Conservation (phyloP, 108 stramenopile genomes). For the Nitzschia sp. region DNA sequence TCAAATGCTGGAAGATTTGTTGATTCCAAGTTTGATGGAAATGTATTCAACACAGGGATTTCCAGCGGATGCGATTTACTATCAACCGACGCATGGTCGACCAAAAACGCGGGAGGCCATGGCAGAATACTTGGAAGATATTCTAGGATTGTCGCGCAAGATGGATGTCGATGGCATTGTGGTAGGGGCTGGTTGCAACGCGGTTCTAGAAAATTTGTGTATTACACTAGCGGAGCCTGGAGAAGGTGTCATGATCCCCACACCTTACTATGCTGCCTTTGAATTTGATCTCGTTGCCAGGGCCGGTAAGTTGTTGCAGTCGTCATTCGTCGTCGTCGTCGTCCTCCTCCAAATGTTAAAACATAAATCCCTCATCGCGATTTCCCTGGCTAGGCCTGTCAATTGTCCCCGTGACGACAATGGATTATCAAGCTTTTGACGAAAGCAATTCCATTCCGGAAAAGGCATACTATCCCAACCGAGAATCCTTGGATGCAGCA, state of each 20-base stretch:
- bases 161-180: conserved; percentile 71
- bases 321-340: not conserved
- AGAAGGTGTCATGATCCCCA: conserved; percentile 85
- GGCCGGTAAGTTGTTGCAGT: conserved; percentile 40
- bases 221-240: conserved; percentile 79
- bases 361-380: not conserved
- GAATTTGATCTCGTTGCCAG: conserved; percentile 86
- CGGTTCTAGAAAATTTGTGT: conserved; percentile 86
- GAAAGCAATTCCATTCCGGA: conserved; percentile 28
- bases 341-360: too few species aligned
- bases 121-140: conserved; percentile 55
- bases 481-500: conserved; percentile 59
- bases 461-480: conserved; percentile 69
- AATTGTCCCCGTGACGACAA: conserved; percentile 70
- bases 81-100: conserved; percentile 83
- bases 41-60: conserved; percentile 40
- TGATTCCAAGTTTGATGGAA: conserved; percentile 47
- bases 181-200: conserved; percentile 86
- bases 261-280: conserved; percentile 94
- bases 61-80: conserved; percentile 76
- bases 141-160: conserved; percentile 34
- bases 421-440: conserved; percentile 39
- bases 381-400: conserved; percentile 30
- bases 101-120: conserved; percentile 50
- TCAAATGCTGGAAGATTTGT: conserved; percentile 73